These are phyloP conservation scores for Leccinum rimulosum DNA, from an alignment of 768 basidiomycete genomes.

Conservation along the genomic window DNA sequence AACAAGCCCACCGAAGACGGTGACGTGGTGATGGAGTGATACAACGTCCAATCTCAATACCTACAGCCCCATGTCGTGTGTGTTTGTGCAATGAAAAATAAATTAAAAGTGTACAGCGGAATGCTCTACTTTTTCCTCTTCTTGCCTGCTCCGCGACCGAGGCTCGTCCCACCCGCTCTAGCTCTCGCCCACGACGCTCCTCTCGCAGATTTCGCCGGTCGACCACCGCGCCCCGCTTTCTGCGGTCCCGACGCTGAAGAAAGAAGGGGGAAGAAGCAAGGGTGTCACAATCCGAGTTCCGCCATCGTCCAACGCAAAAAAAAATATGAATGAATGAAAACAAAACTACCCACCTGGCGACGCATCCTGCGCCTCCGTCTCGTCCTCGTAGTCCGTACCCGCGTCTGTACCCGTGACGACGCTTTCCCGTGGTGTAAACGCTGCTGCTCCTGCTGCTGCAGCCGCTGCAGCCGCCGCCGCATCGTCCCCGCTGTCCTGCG, in stretches of 20 bases:
- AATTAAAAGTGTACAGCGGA: conserved; percentile 1
- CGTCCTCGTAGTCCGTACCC: conserved; percentile 72
- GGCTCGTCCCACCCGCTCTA: conserved; percentile 23
- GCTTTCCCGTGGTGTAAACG: conserved; percentile 62
- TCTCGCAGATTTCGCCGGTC: conserved; percentile 25
- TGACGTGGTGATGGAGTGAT: conserved; percentile 29
- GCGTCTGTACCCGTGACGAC: conserved; percentile 69
- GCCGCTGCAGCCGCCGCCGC: conserved; percentile 11
- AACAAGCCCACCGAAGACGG: conserved; percentile 27
- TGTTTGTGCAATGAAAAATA: conserved; percentile 5
- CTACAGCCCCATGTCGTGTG: not conserved
- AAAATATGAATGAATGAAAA: not conserved
- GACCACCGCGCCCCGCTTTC: conserved; percentile 26
- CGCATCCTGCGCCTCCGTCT: conserved; percentile 59
- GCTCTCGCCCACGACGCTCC: conserved; percentile 25
- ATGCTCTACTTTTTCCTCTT: conserved; percentile 32
- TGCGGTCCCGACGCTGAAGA: conserved; percentile 19
- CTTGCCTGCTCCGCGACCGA: conserved; percentile 27
- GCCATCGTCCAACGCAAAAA: not conserved
- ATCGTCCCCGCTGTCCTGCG: conserved; percentile 81
- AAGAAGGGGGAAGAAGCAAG: not conserved
- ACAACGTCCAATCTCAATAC: conserved; percentile 5
- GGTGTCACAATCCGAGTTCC: conserved; percentile 12
- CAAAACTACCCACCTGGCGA: conserved; percentile 50
- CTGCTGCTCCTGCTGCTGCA: conserved; percentile 9